Evolutionary conservation across 1,139 yeast species (phyloP), one percentile per base, ranked within the genome.

Genomic region (Candida sp.): DNA sequence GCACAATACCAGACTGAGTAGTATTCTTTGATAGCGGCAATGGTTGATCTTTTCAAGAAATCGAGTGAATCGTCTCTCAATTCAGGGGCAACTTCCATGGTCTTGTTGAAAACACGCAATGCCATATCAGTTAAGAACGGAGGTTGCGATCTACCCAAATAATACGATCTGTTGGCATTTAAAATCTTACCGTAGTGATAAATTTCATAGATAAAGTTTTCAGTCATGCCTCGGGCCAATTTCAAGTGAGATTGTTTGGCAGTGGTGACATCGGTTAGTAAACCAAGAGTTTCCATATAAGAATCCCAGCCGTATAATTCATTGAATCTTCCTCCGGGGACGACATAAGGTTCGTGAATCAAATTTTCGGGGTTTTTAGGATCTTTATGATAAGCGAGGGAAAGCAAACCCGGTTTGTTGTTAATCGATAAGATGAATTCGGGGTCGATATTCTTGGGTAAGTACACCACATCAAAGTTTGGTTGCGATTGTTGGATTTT

Each of bases 291-390:
- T 59, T 87, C 93, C 85, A 95, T 87, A 60, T 93, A 93, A 1
- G 97, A 89, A 63, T 93, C 99, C 99, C 99, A 93, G 6, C 99
- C 99, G 57, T 93, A 93, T 44, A 90, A 76, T 64, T 93, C 99
- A 64, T 95, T 95, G 64, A 93, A 93, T 49, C 99, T 73, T 21
- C 99, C 99, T 12, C 99, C 99, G 1, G 99, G 99, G 8, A 93
- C 99, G 21, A 89, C 87, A 61, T 91, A 93, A 0, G 97, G 97
- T 56, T 80, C 84, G 29, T 89, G 88, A 36, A 77, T 69, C 41
- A 87, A 62, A 21, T 77, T 73, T 1, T 45, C 42, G 2, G 84
- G 81, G 50, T 81, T 75, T 22, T 68, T 55, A n/a, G 75, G 73
- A 49, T 73, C 76, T 19, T 66, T 72, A 44, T 68, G 68, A 71